Conservation (phyloP, 1,139 yeast genomes). For the Protomyces lactucae-debilis region DNA sequence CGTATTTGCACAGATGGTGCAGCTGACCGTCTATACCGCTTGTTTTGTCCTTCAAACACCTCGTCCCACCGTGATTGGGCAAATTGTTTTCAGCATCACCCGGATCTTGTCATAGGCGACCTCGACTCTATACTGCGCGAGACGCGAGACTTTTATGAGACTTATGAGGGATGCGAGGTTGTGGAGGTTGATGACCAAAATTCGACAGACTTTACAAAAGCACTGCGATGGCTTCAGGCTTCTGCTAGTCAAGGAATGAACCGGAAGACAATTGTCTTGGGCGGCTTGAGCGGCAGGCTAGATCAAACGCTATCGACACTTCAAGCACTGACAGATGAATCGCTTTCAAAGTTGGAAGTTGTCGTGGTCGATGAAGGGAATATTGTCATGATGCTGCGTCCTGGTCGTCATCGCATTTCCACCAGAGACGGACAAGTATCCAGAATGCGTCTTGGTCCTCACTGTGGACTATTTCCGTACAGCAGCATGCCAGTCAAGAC, state of each 20-base stretch:
- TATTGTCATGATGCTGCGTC: slow-evolving; percentile 4
- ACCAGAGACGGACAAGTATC: neutral
- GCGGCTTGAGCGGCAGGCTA: slow-evolving; percentile 18
- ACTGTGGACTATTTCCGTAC: slow-evolving; percentile 15
- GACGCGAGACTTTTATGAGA: slow-evolving; percentile 1
- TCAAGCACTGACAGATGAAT: neutral
- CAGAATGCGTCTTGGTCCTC: slow-evolving; percentile 1
- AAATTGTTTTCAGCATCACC: neutral
- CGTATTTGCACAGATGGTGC: slow-evolving; percentile 21
- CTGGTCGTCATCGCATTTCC: neutral
- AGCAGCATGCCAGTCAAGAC: neutral
- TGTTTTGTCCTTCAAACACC: neutral
- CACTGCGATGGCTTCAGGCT: neutral
- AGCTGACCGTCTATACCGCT: slow-evolving; percentile 7
- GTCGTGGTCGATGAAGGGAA: slow-evolving; percentile 5
- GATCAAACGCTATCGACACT: slow-evolving; percentile 21
- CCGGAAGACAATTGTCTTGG: neutral
- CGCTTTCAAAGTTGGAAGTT: neutral
- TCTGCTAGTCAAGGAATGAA: too few relatives aligned
- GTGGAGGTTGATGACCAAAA: slow-evolving; percentile 9
- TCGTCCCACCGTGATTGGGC: neutral
- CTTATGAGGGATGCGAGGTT: neutral
- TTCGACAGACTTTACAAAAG: slow-evolving; percentile 19
- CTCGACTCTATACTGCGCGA: slow-evolving; percentile 3
- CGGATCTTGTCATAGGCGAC: slow-evolving; percentile 17